Percentiles rank a stretch among this genome's conserved stretches.
Evolutionary conservation across 148 eudicot species (phyloP).

Genomic region (Cornus suecica): DNA sequence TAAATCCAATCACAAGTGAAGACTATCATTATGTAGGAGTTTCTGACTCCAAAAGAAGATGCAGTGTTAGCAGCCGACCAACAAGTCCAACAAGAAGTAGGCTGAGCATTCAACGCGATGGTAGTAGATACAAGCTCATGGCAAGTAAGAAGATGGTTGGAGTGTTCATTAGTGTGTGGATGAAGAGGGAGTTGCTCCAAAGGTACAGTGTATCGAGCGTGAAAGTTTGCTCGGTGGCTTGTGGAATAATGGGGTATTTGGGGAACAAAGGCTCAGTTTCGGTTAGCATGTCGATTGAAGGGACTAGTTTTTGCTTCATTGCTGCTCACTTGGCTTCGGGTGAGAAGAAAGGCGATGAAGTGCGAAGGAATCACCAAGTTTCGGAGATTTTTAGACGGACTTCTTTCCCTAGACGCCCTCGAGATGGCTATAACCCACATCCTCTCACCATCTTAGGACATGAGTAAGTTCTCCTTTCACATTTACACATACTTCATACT

Average conservation of each 20-base stretch:
- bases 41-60: constrained; percentile 18
- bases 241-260: constrained; percentile 63
- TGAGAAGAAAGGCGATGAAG: constrained; percentile 65
- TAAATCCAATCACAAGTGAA: constrained; percentile 38
- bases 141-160: constrained; percentile 82
- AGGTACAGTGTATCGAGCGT: constrained; percentile 42
- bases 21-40: constrained; percentile 29
- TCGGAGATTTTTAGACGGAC: constrained; percentile 54
- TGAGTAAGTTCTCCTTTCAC: constrained; percentile 45
- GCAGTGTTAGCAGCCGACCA: constrained; percentile 9
- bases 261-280: constrained; percentile 74
- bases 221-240: constrained; percentile 54
- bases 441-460: constrained; percentile 57
- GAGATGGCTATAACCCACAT: constrained; percentile 27
- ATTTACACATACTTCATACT: neutral
- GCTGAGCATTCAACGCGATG: constrained; percentile 21
- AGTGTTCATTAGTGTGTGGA: constrained; percentile 62
- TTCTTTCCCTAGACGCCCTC: constrained; percentile 31
- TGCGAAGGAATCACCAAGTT: constrained; percentile 56
- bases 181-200: constrained; percentile 43
- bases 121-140: constrained; percentile 46
- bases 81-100: constrained; percentile 31
- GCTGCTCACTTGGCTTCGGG: constrained; percentile 69
- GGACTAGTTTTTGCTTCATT: constrained; percentile 60
- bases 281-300: constrained; percentile 55